These are phyloP conservation scores for Eimeria sp. DNA, from an alignment of 169 alveolate species.

Conservation along the genomic window DNA sequence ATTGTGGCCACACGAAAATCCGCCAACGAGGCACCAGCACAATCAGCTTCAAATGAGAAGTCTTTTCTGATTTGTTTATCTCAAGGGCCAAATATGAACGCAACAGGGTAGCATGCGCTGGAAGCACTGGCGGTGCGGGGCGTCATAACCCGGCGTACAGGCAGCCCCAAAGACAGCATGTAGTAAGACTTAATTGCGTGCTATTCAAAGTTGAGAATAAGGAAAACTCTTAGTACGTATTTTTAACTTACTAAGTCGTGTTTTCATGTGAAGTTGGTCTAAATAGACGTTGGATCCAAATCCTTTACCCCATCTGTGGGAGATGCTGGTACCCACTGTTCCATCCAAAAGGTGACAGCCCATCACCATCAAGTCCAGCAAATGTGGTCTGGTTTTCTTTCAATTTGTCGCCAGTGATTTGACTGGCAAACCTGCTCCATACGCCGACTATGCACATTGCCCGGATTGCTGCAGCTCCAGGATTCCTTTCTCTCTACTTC, in stretches of 20 bases:
- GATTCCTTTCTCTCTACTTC: not conserved
- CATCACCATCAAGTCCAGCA: not conserved
- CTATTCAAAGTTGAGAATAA: not conserved
- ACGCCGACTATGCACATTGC: not conserved
- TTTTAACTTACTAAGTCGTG: not conserved
- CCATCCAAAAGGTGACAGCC: not conserved
- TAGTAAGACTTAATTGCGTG: not conserved
- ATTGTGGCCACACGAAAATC: slow-evolving; percentile 60
- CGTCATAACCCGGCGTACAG: not conserved
- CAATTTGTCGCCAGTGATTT: not conserved
- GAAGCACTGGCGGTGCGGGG: slow-evolving; percentile 43
- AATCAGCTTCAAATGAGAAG: slow-evolving; percentile 13
- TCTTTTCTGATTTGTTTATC: not conserved
- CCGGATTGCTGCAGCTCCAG: not conserved
- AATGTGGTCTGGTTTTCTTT: not conserved
- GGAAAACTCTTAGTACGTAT: not conserved
- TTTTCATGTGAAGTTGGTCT: not conserved
- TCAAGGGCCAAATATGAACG: not conserved
- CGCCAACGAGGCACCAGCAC: slow-evolving; percentile 63
- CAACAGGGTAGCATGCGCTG: slow-evolving; percentile 13
- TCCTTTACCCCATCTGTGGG: not conserved
- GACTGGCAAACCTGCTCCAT: not conserved
- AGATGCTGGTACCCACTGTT: not conserved
- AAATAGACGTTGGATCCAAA: not conserved
- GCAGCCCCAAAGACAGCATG: slow-evolving; percentile 8